Conservation (phyloP, 306 rosid genomes). For the Citrullus mucosospermus region DNA sequence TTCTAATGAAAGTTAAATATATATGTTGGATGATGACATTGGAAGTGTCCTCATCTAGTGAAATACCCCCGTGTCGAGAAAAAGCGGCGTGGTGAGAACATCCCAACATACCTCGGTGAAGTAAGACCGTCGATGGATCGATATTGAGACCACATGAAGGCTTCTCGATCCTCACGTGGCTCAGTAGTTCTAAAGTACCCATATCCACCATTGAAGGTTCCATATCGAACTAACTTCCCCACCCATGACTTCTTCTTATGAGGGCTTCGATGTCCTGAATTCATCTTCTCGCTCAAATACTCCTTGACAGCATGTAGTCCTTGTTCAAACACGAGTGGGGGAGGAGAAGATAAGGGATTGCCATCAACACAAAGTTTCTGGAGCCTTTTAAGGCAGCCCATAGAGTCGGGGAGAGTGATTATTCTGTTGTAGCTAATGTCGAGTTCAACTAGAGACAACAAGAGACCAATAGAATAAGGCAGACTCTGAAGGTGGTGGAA, state of each 20-base stretch:
- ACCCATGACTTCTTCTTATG: conserved; percentile 57
- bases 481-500: conserved; percentile 60
- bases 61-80: conserved; percentile 47
- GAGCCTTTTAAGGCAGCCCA: conserved; percentile 59
- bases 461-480: conserved; percentile 73
- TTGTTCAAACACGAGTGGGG: conserved; percentile 37
- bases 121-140: conserved; percentile 54
- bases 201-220: conserved; percentile 18
- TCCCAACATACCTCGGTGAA: conserved; percentile 42
- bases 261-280: conserved; percentile 20
- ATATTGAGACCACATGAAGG: conserved; percentile 33
- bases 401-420: conserved; percentile 42
- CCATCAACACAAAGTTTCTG: conserved; percentile 60
- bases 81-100: conserved; percentile 78
- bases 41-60: conserved; percentile 11
- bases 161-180: conserved; percentile 25
- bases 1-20: background rate
- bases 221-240: conserved; percentile 30
- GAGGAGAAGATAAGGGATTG: conserved; percentile 66
- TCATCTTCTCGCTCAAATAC: conserved; percentile 54
- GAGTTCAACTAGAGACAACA: conserved; percentile 54
- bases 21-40: background rate
- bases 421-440: conserved; percentile 77
- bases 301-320: conserved; percentile 56
- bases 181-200: conserved; percentile 9